A percentile compares a stretch with the other conserved stretches of the same genome.
phyloP scores from a whole-genome alignment of 768 basidiomycete genomes.

The Suillus decipiens region DNA sequence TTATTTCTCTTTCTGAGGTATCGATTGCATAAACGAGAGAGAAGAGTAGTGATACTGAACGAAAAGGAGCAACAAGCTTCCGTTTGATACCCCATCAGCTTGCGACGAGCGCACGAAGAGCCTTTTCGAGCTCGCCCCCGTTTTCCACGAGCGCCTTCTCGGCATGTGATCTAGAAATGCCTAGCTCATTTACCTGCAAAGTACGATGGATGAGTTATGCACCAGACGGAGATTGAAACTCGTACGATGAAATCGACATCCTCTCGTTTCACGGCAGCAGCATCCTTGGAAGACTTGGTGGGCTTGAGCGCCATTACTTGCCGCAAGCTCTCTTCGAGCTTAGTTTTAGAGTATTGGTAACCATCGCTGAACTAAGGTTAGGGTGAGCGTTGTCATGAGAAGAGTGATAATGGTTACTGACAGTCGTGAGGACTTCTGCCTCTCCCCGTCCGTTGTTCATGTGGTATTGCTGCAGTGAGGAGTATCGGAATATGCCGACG shows the following conservation, averaged over 20 bases:
- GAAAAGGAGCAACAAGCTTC: neutral
- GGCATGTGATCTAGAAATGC: conserved; percentile 29
- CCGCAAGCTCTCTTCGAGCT: conserved; percentile 41
- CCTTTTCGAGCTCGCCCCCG: conserved; percentile 30
- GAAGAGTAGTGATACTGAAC: neutral
- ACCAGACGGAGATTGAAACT: conserved; percentile 1
- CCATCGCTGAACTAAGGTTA: conserved; percentile 51
- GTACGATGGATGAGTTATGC: neutral
- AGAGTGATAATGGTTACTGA: neutral
- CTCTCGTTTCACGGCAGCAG: conserved; percentile 26
- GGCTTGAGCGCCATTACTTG: conserved; percentile 53
- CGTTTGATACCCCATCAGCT: conserved; percentile 15
- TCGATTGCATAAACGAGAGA: neutral
- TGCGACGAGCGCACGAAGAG: conserved; percentile 29
- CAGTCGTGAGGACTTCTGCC: conserved; percentile 15
- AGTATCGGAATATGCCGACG: conserved; percentile 3
- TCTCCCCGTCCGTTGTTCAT: conserved; percentile 21
- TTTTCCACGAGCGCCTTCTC: conserved; percentile 33
- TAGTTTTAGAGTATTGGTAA: conserved; percentile 43
- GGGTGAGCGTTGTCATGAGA: conserved; percentile 16
- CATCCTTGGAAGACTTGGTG: conserved; percentile 47
- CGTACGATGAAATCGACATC: conserved; percentile 31
- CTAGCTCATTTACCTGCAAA: conserved; percentile 31
- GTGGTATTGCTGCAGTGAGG: conserved; percentile 6
- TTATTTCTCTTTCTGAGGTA: neutral